Percentiles rank a stretch among this genome's conserved stretches.
These are phyloP conservation scores for Mortierella sp. DNA, from an alignment of 371 early-diverging fungal species.

Conservation along the genomic window DNA sequence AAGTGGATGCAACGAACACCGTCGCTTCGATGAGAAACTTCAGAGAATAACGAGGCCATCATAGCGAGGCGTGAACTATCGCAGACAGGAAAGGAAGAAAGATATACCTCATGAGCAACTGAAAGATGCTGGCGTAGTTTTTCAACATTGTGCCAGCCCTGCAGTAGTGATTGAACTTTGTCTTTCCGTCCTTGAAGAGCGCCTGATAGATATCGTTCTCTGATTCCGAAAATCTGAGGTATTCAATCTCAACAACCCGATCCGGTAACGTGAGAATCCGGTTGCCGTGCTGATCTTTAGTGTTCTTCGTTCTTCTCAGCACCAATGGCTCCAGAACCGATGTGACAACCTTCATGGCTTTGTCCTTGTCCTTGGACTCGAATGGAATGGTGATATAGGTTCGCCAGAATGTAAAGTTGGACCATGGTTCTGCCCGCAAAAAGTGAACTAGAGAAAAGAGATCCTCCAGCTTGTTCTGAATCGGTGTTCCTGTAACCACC, in stretches of 20 bases:
- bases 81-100: neutral
- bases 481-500: conserved; percentile 85
- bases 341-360: conserved; percentile 70
- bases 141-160: conserved; percentile 86
- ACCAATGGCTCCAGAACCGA: conserved; percentile 75
- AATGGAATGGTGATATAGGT: conserved; percentile 75
- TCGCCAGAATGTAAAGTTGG: conserved; percentile 71
- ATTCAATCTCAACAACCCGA: conserved; percentile 65
- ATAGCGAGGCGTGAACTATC: too few species aligned
- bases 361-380: conserved; percentile 61
- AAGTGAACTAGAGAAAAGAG: conserved; percentile 85
- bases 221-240: conserved; percentile 75
- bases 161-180: conserved; percentile 89
- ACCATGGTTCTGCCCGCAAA: conserved; percentile 79
- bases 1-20: too few species aligned
- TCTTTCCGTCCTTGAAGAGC: conserved; percentile 82
- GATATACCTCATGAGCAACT: conserved; percentile 68
- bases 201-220: conserved; percentile 95
- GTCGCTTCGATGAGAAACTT: too few species aligned
- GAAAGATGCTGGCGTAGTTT: conserved; percentile 94
- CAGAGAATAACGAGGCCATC: too few species aligned
- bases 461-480: conserved; percentile 82
- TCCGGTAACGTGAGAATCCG: conserved; percentile 72
- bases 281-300: conserved; percentile 64
- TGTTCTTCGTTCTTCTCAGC: conserved; percentile 72